phyloP scores from a whole-genome alignment of 768 basidiomycete species.

The Xerocomellus intermedius region DNA sequence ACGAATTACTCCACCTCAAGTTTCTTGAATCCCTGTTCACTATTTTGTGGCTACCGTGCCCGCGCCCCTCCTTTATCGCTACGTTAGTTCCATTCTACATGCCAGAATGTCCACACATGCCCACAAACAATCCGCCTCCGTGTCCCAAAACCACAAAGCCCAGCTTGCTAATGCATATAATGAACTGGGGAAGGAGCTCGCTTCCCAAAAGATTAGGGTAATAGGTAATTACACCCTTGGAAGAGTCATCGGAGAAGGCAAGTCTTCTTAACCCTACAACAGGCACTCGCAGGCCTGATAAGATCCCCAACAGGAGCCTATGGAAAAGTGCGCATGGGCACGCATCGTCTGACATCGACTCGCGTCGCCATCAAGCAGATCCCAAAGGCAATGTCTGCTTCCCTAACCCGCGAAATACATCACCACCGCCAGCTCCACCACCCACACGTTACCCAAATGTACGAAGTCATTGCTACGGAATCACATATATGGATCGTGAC shows the following conservation, averaged over 20 bases:
- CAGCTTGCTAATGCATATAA: constrained; percentile 95
- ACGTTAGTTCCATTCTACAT: constrained; percentile 32
- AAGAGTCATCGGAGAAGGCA: constrained; percentile 93
- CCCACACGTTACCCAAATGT: constrained; percentile 92
- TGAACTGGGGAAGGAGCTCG: constrained; percentile 93
- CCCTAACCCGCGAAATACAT: constrained; percentile 95
- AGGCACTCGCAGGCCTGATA: constrained; percentile 19
- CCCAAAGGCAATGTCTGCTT: constrained; percentile 87
- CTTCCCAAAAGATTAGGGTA: constrained; percentile 85
- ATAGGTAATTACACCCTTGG: constrained; percentile 95
- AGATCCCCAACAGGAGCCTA: constrained; percentile 68
- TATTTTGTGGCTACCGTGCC: constrained; percentile 32
- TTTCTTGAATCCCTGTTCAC: constrained; percentile 20
- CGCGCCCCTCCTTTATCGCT: constrained; percentile 36
- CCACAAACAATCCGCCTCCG: constrained; percentile 61
- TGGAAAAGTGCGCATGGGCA: constrained; percentile 93
- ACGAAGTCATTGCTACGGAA: constrained; percentile 98
- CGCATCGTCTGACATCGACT: constrained; percentile 87
- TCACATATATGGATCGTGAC: constrained; percentile 95
- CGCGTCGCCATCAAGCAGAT: constrained; percentile 98
- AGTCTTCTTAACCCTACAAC: constrained; percentile 24
- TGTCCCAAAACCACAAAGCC: constrained; percentile 76
- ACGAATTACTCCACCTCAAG: constrained; percentile 1
- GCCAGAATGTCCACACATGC: constrained; percentile 47
- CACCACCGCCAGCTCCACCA: constrained; percentile 97